phyloP scores from a whole-genome alignment of 495 filamentous ascomycete genomes.

The Tuber aestivum region DNA sequence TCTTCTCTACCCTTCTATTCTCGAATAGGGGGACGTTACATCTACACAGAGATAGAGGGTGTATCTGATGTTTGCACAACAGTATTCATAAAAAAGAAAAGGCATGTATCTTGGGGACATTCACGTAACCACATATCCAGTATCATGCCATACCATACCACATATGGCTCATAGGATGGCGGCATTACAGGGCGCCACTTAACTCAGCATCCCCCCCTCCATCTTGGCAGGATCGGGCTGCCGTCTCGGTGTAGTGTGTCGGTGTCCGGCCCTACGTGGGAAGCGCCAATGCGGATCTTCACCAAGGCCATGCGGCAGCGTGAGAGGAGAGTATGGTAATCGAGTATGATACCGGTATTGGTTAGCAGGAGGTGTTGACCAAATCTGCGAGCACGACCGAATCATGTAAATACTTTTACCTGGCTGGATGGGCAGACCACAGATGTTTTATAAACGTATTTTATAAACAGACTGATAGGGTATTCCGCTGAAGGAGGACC shows the following conservation, averaged over 20 bases:
- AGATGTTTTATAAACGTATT: not conserved
- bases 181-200: not conserved
- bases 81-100: not conserved
- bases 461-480: not conserved
- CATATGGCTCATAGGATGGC: not conserved
- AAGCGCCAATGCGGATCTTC: not conserved
- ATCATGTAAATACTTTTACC: not conserved
- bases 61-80: not conserved
- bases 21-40: not conserved
- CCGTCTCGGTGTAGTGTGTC: not conserved
- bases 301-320: not conserved
- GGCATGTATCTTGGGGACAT: not conserved
- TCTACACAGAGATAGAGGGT: not conserved
- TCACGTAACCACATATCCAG: not conserved
- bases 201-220: not conserved
- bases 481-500: not conserved
- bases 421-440: not conserved
- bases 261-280: not conserved
- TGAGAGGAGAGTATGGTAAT: not conserved
- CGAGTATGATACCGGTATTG: too few species aligned
- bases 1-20: not conserved
- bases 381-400: not conserved
- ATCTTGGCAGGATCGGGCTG: not conserved
- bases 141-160: not conserved
- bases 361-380: not conserved